A percentile compares a stretch with the other conserved stretches of the same genome.
Evolutionary conservation across 768 basidiomycete species (phyloP).

Genomic region (Lactarius psammicola): DNA sequence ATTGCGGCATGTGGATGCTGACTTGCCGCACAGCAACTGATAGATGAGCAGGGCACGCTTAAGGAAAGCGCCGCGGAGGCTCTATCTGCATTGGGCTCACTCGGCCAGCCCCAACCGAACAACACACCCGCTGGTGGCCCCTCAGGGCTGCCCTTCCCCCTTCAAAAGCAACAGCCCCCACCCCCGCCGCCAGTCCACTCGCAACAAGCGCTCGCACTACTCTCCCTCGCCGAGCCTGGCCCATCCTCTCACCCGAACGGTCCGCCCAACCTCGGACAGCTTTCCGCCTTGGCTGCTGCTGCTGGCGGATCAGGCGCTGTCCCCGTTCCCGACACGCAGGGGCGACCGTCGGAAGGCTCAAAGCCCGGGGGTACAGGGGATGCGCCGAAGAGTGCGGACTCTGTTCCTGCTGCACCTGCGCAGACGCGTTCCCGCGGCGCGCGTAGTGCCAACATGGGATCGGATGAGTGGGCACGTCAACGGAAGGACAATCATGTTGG

Average conservation of each 20-base stretch:
- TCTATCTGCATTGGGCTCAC: constrained; percentile 34
- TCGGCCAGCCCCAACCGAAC: constrained; percentile 11
- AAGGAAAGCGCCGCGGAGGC: constrained; percentile 36
- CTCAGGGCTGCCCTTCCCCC: constrained; percentile 24
- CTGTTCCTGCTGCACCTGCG: constrained; percentile 29
- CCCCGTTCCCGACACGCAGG: constrained; percentile 5
- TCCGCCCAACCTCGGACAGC: constrained; percentile 60
- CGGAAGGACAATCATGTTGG: constrained; percentile 81
- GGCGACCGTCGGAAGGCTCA: constrained; percentile 22
- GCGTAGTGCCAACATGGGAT: constrained; percentile 62
- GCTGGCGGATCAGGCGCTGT: constrained; percentile 19
- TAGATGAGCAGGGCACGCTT: constrained; percentile 30
- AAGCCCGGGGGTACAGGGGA: constrained; percentile 24
- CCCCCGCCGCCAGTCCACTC: constrained; percentile 11
- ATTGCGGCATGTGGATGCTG: constrained; percentile 14
- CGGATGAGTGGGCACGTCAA: constrained; percentile 76
- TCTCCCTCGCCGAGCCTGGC: constrained; percentile 60
- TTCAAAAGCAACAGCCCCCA: constrained; percentile 12
- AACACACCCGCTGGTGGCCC: constrained; percentile 21
- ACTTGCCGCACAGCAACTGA: constrained; percentile 21
- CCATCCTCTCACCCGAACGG: constrained; percentile 73
- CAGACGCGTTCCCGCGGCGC: constrained; percentile 43
- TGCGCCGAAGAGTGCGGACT: not conserved
- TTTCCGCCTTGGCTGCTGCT: constrained; percentile 42
- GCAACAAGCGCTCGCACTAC: constrained; percentile 23